These are phyloP conservation scores for Pelargonium myrrhifolium DNA, from an alignment of 441 rosid genomes.

Conservation along the genomic window DNA sequence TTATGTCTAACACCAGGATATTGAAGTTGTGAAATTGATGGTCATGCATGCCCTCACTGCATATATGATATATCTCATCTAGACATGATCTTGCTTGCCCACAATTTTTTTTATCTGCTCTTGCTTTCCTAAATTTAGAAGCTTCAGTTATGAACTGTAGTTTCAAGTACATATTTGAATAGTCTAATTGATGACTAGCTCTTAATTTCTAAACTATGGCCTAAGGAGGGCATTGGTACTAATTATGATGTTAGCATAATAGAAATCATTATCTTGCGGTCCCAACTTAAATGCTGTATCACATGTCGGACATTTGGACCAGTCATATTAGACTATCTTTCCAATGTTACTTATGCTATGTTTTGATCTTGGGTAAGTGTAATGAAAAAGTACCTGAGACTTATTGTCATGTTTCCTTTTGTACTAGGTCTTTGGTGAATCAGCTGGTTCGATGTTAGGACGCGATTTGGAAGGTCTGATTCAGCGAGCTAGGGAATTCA, in stretches of 20 bases:
- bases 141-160: no score
- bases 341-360: not conserved
- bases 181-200: not conserved
- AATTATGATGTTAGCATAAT: not conserved
- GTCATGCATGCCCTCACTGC: no score
- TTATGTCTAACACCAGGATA: not conserved
- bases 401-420: not conserved
- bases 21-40: no score
- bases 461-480: constrained; percentile 86
- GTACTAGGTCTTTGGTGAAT: constrained; percentile 70
- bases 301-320: not conserved
- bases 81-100: no score
- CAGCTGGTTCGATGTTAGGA: constrained; percentile 93
- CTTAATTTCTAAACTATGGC: not conserved
- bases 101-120: no score
- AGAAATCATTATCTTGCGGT: not conserved
- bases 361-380: not conserved
- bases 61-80: no score
- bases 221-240: not conserved
- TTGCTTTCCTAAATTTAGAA: no score
- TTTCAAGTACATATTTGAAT: not conserved
- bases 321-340: not conserved
- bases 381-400: not conserved
- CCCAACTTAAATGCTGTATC: not conserved
- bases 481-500: constrained; percentile 76